Base-by-base conservation (phyloP, 108 stramenopile genomes). In the Nitzschia sp. region DNA sequence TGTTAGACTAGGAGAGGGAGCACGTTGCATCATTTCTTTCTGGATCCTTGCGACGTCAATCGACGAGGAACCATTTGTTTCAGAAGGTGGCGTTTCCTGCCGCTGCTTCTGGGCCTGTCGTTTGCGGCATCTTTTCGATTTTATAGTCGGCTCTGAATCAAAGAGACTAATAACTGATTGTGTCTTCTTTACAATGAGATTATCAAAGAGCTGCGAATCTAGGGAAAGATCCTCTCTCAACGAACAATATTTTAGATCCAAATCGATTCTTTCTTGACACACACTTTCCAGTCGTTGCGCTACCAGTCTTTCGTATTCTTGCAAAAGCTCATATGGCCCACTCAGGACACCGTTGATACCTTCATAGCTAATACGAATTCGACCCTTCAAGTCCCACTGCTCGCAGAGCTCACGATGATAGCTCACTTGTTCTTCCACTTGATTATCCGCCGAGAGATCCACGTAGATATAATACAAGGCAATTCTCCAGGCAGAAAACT, bases 291-390 rank as follows among this genome's bases (percentile, higher is more conserved):
- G 53, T 61, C 72, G 69, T 48, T 63, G 53, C 21, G 72, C 19
- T 27, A 89, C 61, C 30, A 34, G 19, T 8, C 41, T 34, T 55
- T 88, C 91, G 59, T 92, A 87, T 19, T 58, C 46, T 53, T 71
- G 33, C 64, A 90, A 64, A 35, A 63, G 32, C 0, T 19, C n/a
- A 16, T 64, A 47, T 22, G 0, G 6, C 2, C 92, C 92, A 45
- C 80, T 82, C 41, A 94, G 56, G 3, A 90, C 93, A n/a, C 88
- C 93, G 54, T 94, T 94, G 58, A 94, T 70, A 0, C 93, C 93
- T 68, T 94, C 93, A 11, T 55, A 26, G 30, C 78, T 75, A 45
- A 94, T 80, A 13, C 93, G 82, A 31, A 94, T 78, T 26, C 93
- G 69, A 1, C 93, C 93, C 19, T 71, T 70, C 25, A 94, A 73